Evolutionary conservation across 179 eudicot genomes (phyloP).

Genomic region (Beta lomatogona): DNA sequence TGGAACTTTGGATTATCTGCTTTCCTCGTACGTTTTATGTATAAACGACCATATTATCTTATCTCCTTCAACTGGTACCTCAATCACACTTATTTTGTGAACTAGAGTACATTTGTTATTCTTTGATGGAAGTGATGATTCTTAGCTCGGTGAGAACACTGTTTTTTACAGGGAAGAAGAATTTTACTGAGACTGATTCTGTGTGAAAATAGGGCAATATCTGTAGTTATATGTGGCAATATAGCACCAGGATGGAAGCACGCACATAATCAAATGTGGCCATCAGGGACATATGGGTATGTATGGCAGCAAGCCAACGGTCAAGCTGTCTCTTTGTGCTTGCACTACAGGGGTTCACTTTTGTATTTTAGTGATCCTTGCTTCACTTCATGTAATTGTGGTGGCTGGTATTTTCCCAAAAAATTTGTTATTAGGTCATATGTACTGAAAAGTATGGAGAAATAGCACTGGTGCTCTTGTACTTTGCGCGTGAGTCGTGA

Average conservation of each 20-base stretch:
- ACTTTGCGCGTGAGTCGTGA: too few relatives aligned
- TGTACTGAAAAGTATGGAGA: too few relatives aligned
- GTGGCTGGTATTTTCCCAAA: too few relatives aligned
- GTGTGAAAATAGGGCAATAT: neutral
- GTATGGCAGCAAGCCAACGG: too few relatives aligned
- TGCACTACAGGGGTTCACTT: too few relatives aligned
- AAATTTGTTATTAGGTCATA: too few relatives aligned
- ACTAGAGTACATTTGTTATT: neutral
- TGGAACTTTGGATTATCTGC: neutral
- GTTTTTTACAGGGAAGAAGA: neutral
- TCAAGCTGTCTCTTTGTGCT: too few relatives aligned
- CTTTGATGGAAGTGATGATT: neutral
- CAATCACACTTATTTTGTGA: neutral
- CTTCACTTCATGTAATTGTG: too few relatives aligned
- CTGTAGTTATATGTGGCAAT: neutral
- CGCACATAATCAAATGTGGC: neutral
- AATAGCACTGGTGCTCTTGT: too few relatives aligned
- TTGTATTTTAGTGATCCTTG: too few relatives aligned
- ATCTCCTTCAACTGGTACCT: neutral
- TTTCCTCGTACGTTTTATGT: neutral
- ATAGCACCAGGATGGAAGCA: neutral
- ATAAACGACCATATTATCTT: neutral
- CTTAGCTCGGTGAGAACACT: neutral
- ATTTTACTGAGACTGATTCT: too few relatives aligned
- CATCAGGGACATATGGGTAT: too few relatives aligned